Base-by-base conservation (phyloP, 768 basidiomycete genomes). In the Multifurca ochricompacta region DNA sequence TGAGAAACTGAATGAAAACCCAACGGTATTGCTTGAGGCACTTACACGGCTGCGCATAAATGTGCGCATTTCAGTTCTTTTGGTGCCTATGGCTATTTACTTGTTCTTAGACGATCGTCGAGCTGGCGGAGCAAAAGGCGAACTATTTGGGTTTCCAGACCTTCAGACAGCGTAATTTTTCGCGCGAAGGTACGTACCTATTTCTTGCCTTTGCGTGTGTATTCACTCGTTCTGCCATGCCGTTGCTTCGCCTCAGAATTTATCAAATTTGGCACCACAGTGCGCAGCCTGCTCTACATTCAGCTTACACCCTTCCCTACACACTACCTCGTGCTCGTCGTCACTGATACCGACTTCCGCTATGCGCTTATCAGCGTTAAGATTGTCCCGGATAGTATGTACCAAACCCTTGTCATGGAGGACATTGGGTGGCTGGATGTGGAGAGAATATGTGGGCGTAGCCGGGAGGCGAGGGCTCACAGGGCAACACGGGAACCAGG, bases 261-360 rank as follows among this genome's bases (percentile, higher is more conserved):
- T 39, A 67, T 68, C 18, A 91, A 91, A 64, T 75, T 91, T 46
- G 91, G 92, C 0, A 70, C 78, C 1, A 67, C 77, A 13, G 74
- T 77, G 19, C 80, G 81, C 42, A 80, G 78, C 35, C 78, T 69
- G 40, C 73, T 93, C 23, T 92, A 83, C 67, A 85, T 93, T 57
- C 84, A 87, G 62, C 76, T 94, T 7, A 65, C 81, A 37, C 85
- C 80, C 54, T 91, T 89, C 64, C 83, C 86, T 1, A 77, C 72
- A 41, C 87, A 94, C 65, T 92, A 91, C 66, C 81, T 96, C 36
- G 88, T 91, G 10, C 76, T 94, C 23, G 83, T 91, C 37, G 80
- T 92, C 58, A 82, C 82, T 0, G 85, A 91, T 54, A 76, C 82
- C 42, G 79, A 83, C 48, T 85, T 91, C 63, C 80, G 81, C 43